phyloP scores from a whole-genome alignment of 768 basidiomycete genomes.

The Amanita subjunquillea region DNA sequence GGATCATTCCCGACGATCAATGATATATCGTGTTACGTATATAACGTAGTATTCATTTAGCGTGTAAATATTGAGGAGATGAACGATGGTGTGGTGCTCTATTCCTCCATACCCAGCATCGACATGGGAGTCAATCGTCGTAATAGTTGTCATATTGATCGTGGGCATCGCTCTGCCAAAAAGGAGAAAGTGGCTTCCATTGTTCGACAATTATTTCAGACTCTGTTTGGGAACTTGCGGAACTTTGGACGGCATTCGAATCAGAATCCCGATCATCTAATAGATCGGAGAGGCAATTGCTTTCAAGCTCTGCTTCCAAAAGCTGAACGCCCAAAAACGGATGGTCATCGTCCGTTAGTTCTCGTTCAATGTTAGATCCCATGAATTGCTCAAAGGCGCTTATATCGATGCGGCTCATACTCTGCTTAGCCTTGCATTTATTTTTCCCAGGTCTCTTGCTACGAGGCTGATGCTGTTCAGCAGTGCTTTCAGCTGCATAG shows the following conservation, averaged over 20 bases:
- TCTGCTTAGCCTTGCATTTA: neutral
- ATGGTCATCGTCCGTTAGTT: neutral
- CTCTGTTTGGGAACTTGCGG: neutral
- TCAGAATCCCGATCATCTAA: neutral
- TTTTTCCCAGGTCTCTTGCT: conserved; percentile 4
- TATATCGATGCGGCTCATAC: neutral
- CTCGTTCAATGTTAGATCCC: conserved; percentile 1
- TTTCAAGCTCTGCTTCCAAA: conserved; percentile 7
- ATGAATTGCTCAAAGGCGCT: conserved; percentile 6
- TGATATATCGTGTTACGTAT: neutral
- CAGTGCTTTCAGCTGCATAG: conserved; percentile 15
- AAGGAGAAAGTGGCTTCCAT: conserved; percentile 6
- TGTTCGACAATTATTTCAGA: neutral
- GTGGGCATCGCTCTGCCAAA: neutral
- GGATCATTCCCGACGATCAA: neutral
- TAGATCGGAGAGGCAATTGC: neutral
- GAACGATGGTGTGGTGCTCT: neutral
- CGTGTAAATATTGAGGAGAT: neutral
- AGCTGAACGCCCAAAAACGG: conserved; percentile 3
- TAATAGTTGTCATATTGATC: neutral
- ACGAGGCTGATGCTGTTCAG: conserved; percentile 5
- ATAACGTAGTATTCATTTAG: neutral
- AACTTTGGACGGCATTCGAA: neutral
- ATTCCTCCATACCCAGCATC: too few relatives aligned
- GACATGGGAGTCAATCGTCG: neutral